Base-by-base conservation (phyloP, 179 eudicot species). In the Spinacia oleracea region DNA sequence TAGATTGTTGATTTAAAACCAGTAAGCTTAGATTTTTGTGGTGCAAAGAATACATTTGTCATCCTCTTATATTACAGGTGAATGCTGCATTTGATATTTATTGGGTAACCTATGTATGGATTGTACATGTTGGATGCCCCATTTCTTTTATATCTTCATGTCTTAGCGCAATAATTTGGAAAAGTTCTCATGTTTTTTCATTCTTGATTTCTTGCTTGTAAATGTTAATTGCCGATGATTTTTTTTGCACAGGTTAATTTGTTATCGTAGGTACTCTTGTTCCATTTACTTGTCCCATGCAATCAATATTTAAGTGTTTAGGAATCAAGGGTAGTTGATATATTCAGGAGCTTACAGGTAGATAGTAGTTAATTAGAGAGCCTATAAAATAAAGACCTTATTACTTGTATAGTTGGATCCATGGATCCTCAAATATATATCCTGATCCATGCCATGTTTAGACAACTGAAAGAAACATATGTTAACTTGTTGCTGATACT, bases 71-170 rank as follows among this genome's bases (percentile, higher is more conserved):
- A 35, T 11, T 67, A 43, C 43, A 11, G 40, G 40, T 40, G 25
- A 21, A 34, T 32, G 42, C 10, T 42, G 74, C 67, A 25, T 12
- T 12, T 34, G 55, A 3, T 35, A 72, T 59, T 59, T 16, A 21
- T 31, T 31, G 48, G 38, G 45, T 62, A 10, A 42, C 68, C 35
- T 53, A 31, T 48, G 23, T 1, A 74, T 70, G 43, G 40, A 72
- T 70, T 58, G 60, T 43, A 55, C 76, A 50, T 43, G 25, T 72
- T 53, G 32, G 34, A 74, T 42, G 62, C 34, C 72, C 38, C 42
- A 56, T 50, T 32, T 58, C 14, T 27, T 79, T 34, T 35, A 45
- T 75, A 9, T 69, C 76, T 48, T 48, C 67, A 27, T 45, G 65
- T 75, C 50, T 69, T 75, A 16, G 20, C 43, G 10, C 10, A 43